A percentile compares a stretch with the other conserved stretches of the same genome.
These are phyloP conservation scores for Pseudogymnoascus sp. DNA, from an alignment of 2,329 filamentous ascomycete species.

Conservation along the genomic window DNA sequence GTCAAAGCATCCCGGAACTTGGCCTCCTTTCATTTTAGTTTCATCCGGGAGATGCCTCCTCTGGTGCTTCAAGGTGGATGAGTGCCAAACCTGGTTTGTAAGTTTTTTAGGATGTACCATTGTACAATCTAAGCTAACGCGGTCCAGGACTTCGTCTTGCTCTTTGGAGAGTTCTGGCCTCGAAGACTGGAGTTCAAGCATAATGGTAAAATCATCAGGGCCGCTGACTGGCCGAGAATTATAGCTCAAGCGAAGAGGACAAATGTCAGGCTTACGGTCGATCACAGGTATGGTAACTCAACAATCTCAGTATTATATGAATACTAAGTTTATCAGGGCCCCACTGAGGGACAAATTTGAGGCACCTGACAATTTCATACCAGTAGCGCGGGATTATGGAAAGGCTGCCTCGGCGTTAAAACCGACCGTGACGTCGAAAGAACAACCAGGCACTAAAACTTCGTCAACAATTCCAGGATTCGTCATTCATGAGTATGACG, in stretches of 20 bases:
- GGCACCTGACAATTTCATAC: slow-evolving; percentile 6
- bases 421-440: neutral
- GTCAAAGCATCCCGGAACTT: slow-evolving; percentile 15
- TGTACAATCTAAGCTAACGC: neutral
- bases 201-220: slow-evolving; percentile 24
- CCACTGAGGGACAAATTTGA: slow-evolving; percentile 9
- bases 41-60: slow-evolving; percentile 30
- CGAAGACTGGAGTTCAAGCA: slow-evolving; percentile 32
- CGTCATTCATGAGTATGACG: neutral
- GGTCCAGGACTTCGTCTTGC: slow-evolving; percentile 32
- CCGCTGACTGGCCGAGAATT: slow-evolving; percentile 23
- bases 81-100: slow-evolving; percentile 42
- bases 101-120: slow-evolving; percentile 18
- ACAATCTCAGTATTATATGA: neutral
- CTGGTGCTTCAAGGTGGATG: slow-evolving; percentile 34
- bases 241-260: slow-evolving; percentile 18
- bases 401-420: neutral
- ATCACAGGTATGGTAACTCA: slow-evolving; percentile 16
- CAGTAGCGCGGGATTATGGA: neutral
- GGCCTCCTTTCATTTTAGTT: slow-evolving; percentile 29
- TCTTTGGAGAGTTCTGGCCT: slow-evolving; percentile 40
- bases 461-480: neutral
- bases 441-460: neutral
- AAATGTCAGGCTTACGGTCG: slow-evolving; percentile 17
- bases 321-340: neutral